Conservation (phyloP, 768 basidiomycete genomes). For the Amanita phalloides region DNA sequence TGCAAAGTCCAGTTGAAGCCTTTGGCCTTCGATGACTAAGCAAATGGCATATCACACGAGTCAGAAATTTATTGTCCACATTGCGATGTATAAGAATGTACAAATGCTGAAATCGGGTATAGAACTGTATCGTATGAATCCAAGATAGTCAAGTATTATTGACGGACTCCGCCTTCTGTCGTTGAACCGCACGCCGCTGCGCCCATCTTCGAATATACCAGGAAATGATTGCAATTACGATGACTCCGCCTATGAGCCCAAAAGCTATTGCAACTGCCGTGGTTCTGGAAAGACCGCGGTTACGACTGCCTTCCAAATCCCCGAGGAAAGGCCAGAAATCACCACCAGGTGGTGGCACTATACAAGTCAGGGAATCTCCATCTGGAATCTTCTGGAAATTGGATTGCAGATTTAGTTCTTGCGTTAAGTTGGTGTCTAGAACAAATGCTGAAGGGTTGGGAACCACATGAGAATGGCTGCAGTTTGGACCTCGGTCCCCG, state of each 20-base stretch:
- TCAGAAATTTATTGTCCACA: neutral
- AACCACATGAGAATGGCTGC: conserved; percentile 34
- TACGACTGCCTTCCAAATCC: conserved; percentile 26
- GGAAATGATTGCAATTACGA: conserved; percentile 24
- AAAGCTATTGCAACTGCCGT: conserved; percentile 37
- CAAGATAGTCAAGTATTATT: neutral
- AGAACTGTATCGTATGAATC: too few relatives aligned
- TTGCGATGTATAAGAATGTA: neutral
- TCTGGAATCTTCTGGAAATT: conserved; percentile 42
- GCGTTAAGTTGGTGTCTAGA: conserved; percentile 32
- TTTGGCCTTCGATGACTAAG: conserved; percentile 5
- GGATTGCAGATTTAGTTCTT: conserved; percentile 33
- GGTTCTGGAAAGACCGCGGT: conserved; percentile 17
- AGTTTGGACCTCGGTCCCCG: conserved; percentile 57
- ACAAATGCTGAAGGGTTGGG: conserved; percentile 54
- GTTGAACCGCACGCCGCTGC: conserved; percentile 15
- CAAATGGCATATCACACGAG: neutral
- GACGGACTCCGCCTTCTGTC: neutral
- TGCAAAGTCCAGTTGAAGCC: neutral
- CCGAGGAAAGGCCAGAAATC: conserved; percentile 65
- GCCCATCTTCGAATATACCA: conserved; percentile 43
- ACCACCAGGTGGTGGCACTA: conserved; percentile 55
- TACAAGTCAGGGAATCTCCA: conserved; percentile 53
- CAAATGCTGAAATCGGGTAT: neutral
- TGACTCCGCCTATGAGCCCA: conserved; percentile 37